Evolutionary conservation across 768 basidiomycete genomes (phyloP).

Genomic region (Chalciporus piperatus): DNA sequence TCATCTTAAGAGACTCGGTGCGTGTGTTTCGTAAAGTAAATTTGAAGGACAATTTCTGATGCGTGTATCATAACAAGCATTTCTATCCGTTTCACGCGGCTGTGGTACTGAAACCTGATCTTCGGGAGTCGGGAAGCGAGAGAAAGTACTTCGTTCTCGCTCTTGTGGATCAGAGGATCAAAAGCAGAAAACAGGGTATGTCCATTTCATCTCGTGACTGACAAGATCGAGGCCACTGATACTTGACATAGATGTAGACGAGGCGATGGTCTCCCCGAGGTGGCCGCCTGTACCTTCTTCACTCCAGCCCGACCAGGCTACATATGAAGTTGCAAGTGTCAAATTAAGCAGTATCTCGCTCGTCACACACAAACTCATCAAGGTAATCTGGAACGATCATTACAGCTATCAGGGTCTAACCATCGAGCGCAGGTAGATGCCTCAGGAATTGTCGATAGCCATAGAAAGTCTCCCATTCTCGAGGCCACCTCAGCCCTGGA

Average conservation of each 20-base stretch:
- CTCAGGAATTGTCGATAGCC: constrained; percentile 63
- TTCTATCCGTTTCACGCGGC: constrained; percentile 68
- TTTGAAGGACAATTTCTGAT: neutral
- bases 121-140: constrained; percentile 45
- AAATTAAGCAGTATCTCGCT: constrained; percentile 72
- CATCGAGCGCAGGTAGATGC: constrained; percentile 60
- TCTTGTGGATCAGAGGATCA: constrained; percentile 62
- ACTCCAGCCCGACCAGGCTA: constrained; percentile 46
- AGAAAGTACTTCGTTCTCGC: constrained; percentile 69
- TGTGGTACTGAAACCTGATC: constrained; percentile 66
- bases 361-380: constrained; percentile 66
- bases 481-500: constrained; percentile 53
- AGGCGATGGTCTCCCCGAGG: constrained; percentile 58
- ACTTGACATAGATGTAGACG: constrained; percentile 49
- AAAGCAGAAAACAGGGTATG: constrained; percentile 51
- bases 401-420: neutral
- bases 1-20: constrained; percentile 81
- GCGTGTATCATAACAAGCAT: constrained; percentile 48
- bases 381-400: constrained; percentile 66
- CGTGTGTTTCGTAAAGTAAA: constrained; percentile 21
- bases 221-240: neutral
- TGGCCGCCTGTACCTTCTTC: constrained; percentile 68
- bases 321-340: constrained; percentile 66
- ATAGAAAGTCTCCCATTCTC: constrained; percentile 59
- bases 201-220: neutral